Percentiles rank a stretch among this genome's conserved stretches.
Evolutionary conservation across 768 basidiomycete species (phyloP).

Genomic region (Calocybe cyanea): DNA sequence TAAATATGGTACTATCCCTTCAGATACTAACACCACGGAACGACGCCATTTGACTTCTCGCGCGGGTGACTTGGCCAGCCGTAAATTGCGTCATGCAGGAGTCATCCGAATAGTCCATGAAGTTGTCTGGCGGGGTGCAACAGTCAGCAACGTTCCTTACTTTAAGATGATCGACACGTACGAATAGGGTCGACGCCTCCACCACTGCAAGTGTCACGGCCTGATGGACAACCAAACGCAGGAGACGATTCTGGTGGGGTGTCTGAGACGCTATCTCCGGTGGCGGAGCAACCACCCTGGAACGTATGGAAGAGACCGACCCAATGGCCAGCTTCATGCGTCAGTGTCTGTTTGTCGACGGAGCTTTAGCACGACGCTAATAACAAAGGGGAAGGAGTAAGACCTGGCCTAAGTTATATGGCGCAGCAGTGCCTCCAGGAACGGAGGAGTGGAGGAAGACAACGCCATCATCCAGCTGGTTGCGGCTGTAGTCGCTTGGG

Average conservation of each 20-base stretch:
- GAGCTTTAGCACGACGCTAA: constrained; percentile 7
- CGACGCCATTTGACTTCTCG: constrained; percentile 37
- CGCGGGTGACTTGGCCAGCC: constrained; percentile 37
- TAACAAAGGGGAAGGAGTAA: constrained; percentile 2
- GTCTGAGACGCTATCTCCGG: constrained; percentile 42
- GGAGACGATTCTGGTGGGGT: constrained; percentile 43
- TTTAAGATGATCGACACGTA: constrained; percentile 17
- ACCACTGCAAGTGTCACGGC: constrained; percentile 32
- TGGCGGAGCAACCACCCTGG: constrained; percentile 42
- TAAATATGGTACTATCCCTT: background rate
- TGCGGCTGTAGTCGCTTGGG: constrained; percentile 37
- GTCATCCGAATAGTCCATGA: constrained; percentile 53
- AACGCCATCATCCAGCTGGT: constrained; percentile 46
- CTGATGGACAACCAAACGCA: constrained; percentile 38
- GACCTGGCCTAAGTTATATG: constrained; percentile 41
- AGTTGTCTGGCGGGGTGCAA: constrained; percentile 34
- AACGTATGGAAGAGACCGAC: constrained; percentile 57
- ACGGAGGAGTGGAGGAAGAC: constrained; percentile 38
- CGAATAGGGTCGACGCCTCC: constrained; percentile 45
- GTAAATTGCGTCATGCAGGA: constrained; percentile 50
- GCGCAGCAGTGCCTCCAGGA: constrained; percentile 37
- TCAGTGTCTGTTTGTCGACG: constrained; percentile 32
- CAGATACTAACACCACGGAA: constrained; percentile 36
- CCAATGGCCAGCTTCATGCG: constrained; percentile 63
- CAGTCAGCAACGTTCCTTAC: background rate